Percentiles rank a stretch among this genome's conserved stretches.
Evolutionary conservation across 306 rosid genomes (phyloP).

Genomic region (Cucumis hystrix): DNA sequence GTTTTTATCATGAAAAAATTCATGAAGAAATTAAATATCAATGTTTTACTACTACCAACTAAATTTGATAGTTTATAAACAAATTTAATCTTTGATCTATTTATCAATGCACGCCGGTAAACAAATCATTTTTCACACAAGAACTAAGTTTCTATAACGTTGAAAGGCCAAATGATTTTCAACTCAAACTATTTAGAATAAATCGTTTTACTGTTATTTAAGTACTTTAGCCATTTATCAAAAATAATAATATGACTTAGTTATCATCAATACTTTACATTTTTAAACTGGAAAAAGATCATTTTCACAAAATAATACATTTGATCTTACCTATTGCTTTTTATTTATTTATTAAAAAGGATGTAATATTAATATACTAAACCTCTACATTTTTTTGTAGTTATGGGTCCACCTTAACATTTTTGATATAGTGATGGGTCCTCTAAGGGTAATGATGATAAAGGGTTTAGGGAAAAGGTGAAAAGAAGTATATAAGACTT

Average conservation of each 20-base stretch:
- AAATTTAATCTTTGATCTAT: neutral
- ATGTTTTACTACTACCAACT: neutral
- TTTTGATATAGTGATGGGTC: neutral
- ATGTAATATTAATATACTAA: neutral
- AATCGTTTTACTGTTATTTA: no score
- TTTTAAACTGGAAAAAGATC: neutral
- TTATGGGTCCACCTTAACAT: neutral
- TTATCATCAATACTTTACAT: neutral
- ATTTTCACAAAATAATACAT: neutral
- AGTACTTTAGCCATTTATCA: no score
- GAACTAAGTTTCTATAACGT: no score
- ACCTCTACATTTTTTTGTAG: neutral
- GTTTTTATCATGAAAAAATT: no score
- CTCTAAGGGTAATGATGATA: neutral
- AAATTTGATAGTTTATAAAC: neutral
- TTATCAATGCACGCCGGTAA: no score
- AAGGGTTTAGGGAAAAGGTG: neutral
- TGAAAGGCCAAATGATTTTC: no score
- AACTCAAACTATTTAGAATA: neutral
- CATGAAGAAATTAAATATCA: neutral
- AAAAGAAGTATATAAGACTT: neutral
- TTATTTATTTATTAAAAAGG: neutral
- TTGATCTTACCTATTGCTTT: neutral
- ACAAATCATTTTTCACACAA: no score
- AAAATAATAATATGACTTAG: neutral